Conservation (phyloP, 2,329 filamentous ascomycete species). For the Exophiala sideris region DNA sequence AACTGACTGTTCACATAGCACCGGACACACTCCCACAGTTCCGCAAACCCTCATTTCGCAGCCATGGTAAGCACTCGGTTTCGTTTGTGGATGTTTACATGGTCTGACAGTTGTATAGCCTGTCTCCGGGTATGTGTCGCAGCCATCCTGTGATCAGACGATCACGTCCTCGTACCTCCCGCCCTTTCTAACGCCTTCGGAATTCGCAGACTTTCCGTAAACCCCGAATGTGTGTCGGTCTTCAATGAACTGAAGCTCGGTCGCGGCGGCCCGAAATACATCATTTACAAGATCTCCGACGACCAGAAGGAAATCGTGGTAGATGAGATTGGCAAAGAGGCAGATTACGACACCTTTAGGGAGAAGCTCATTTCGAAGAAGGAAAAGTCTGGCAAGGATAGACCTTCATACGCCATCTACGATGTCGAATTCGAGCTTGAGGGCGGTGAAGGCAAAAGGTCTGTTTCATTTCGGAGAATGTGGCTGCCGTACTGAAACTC, state of each 20-base stretch:
- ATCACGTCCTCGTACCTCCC: background rate
- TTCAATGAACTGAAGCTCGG: conserved; percentile 49
- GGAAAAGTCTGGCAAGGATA: conserved; percentile 42
- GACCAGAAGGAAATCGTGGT: conserved; percentile 50
- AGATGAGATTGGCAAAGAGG: conserved; percentile 43
- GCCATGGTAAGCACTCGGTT: conserved; percentile 22
- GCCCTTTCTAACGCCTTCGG: conserved; percentile 13
- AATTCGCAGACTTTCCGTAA: conserved; percentile 41
- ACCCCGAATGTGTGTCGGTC: conserved; percentile 45
- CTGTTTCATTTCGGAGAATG: conserved; percentile 20
- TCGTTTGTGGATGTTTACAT: background rate
- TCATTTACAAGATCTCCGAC: conserved; percentile 53
- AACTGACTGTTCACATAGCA: conserved; percentile 12
- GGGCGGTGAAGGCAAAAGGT: conserved; percentile 49
- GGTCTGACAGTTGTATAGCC: conserved; percentile 21
- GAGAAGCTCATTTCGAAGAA: conserved; percentile 42
- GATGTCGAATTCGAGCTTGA: conserved; percentile 50
- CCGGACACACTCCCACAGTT: conserved; percentile 6
- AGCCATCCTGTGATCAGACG: conserved; percentile 3
- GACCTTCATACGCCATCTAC: conserved; percentile 50
- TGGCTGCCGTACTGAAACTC: background rate
- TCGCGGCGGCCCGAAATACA: conserved; percentile 45
- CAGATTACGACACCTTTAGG: conserved; percentile 49
- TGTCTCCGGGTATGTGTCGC: conserved; percentile 28
- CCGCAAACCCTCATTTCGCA: conserved; percentile 2